Conservation (phyloP, 208 protist genomes). For the Polymyxa betae region DNA sequence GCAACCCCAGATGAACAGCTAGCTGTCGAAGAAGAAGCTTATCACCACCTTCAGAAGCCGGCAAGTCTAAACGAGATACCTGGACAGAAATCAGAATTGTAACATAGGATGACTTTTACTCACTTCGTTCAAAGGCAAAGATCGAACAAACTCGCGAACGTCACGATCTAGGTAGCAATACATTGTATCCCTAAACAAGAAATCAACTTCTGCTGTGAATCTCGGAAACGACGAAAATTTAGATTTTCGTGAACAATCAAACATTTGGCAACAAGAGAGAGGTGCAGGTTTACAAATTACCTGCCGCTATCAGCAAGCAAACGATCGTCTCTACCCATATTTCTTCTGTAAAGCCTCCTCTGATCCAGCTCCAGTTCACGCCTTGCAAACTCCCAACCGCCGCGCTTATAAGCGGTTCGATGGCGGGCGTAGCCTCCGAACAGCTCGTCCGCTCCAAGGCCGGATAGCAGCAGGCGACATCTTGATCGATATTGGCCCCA, state of each 20-base stretch:
- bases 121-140: not conserved
- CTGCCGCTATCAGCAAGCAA: constrained; percentile 79
- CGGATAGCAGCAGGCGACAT: constrained; percentile 80
- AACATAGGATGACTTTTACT: not conserved
- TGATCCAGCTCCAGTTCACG: constrained; percentile 86
- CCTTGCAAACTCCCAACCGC: constrained; percentile 16
- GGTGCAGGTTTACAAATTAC: constrained; percentile 14
- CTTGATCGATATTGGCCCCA: not conserved
- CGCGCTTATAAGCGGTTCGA: constrained; percentile 39
- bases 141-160: not conserved
- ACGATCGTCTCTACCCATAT: constrained; percentile 91
- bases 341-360: constrained; percentile 85
- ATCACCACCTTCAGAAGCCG: constrained; percentile 80
- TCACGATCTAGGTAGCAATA: constrained; percentile 31
- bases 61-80: constrained; percentile 33
- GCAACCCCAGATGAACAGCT: constrained; percentile 81
- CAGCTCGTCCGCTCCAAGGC: constrained; percentile 92
- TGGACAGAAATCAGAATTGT: constrained; percentile 5
- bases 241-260: not conserved
- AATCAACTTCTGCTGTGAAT: not conserved
- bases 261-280: not conserved
- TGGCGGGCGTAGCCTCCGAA: constrained; percentile 91
- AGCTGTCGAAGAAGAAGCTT: constrained; percentile 84
- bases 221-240: constrained; percentile 1
- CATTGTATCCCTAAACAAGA: constrained; percentile 5